Percentiles rank a stretch among this genome's conserved stretches.
Conservation (phyloP, 768 basidiomycete genomes). For the Xanthoconium purpureum region DNA sequence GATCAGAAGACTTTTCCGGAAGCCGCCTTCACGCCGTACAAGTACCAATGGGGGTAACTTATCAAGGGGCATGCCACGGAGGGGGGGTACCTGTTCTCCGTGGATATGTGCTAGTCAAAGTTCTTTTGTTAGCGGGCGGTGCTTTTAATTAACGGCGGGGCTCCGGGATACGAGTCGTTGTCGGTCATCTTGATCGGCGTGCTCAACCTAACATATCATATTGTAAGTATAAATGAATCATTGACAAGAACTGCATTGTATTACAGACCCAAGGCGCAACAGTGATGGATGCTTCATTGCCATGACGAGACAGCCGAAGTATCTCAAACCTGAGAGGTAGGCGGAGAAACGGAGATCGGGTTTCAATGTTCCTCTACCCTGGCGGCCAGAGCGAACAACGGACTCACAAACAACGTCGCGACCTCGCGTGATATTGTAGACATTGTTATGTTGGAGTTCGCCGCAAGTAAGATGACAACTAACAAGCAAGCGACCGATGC, state of each 20-base stretch:
- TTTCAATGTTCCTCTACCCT: background rate
- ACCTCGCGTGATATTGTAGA: background rate
- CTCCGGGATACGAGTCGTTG: background rate
- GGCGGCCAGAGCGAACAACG: background rate
- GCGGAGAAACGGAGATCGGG: background rate
- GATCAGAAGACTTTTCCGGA: background rate
- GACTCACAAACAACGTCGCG: background rate
- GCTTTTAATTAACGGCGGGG: background rate
- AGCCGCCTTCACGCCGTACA: background rate
- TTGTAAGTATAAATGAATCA: background rate
- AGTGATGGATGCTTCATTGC: background rate
- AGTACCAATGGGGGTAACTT: constrained; percentile 10
- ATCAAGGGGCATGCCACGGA: constrained; percentile 3
- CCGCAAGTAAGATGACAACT: too few relatives aligned
- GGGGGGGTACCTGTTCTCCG: background rate
- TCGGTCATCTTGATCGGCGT: background rate
- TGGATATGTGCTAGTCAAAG: background rate
- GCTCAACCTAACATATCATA: background rate
- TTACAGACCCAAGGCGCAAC: background rate
- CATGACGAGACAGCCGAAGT: background rate
- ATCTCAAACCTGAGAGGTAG: background rate
- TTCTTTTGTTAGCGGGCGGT: background rate
- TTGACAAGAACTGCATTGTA: too few relatives aligned
- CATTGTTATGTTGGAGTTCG: too few relatives aligned
- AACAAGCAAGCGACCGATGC: too few relatives aligned